Evolutionary conservation across 305 asterid genomes (phyloP).

Genomic region (Withania somnifera): DNA sequence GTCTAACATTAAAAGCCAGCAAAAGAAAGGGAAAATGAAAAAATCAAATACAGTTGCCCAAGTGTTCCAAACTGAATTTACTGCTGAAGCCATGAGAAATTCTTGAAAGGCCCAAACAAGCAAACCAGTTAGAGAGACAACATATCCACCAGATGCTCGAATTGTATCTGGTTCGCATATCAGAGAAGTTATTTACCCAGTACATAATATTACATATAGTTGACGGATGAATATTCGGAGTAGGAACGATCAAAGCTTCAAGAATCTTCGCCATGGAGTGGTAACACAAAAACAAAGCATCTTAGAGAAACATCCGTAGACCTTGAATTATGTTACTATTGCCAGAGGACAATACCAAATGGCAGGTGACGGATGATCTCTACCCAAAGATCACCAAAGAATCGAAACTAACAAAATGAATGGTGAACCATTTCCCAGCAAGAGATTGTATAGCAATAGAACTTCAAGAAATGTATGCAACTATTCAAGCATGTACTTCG

Average conservation of each 20-base stretch:
- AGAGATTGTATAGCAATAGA: neutral
- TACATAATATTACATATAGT: neutral
- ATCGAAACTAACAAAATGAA: neutral
- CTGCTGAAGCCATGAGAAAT: neutral
- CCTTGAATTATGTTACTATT: neutral
- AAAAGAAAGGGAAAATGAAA: neutral
- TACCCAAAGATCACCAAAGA: neutral
- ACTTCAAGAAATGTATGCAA: neutral
- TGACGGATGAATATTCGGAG: neutral
- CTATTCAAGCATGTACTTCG: neutral
- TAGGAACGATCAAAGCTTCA: neutral
- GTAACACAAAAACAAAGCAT: neutral
- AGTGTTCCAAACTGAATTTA: neutral
- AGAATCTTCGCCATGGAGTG: neutral
- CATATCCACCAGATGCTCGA: neutral
- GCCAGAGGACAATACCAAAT: neutral
- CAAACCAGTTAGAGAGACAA: neutral
- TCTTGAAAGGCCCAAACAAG: neutral
- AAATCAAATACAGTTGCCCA: neutral
- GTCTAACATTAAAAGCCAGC: neutral
- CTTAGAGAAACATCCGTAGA: neutral
- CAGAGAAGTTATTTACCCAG: neutral
- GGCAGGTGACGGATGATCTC: neutral
- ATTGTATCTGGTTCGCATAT: neutral
- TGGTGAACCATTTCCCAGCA: neutral